Evolutionary conservation across 257 asterid species (phyloP), one percentile per base, ranked within the genome.

Genomic region (Schizonepeta tenuifolia): DNA sequence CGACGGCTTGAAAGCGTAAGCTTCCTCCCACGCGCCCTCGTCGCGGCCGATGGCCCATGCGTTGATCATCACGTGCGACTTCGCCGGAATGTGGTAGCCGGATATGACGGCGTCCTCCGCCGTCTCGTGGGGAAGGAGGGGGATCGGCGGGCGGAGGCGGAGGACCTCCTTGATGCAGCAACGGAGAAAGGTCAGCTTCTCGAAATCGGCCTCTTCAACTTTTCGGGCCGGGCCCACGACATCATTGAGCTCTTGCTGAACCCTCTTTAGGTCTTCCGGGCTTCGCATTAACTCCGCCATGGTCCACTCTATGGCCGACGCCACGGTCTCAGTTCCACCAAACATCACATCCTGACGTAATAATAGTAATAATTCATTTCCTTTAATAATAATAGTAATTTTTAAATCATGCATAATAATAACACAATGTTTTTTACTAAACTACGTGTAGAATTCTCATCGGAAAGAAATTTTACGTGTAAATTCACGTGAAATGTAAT

Each of bases 281-380:
- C 89, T 84, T 67, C 65, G 79, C 88, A 92, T 86, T n/a, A 92
- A 83, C 80, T 92, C 96, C 18, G 97, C 75, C 90, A 92, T 88
- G 73, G 95, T 89, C 98, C 98, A 92, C 65, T 92, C 98, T 0
- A 92, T 90, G 4, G 98, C 97, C 1, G 96, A 92, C 0, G 98
- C 97, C 1, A 92, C 98, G 0, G 98, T 92, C 55, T 90, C 98
- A 1, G 98, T 92, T 51, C 96, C 98, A 54, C 98, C 98, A 18
- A 92, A 92, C 98, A 92, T 90, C 0, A 92, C 97, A 26, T 92
- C 97, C 98, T 92, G 80, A 36, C 13, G 26, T 47, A 18, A 35
- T 24, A 10, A 12, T 57, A 3, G 17, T 9, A 24, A 24, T 24
- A 24, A 24, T 24, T 24, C 26, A 24, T 24, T 24, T 24, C n/a